phyloP scores from a whole-genome alignment of 306 rosid genomes.

The Hippophae gyantsensis region DNA sequence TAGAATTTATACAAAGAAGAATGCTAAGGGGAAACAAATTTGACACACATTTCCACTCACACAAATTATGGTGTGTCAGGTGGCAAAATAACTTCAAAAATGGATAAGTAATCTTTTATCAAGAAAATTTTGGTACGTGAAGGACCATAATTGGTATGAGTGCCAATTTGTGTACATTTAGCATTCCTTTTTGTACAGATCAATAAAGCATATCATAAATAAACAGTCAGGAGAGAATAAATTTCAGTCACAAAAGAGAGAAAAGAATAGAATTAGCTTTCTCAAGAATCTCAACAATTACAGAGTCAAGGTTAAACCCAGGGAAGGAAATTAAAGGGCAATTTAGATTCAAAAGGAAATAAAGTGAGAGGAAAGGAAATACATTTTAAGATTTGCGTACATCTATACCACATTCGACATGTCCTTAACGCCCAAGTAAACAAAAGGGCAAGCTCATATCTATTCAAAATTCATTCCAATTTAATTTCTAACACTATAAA shows the following conservation, averaged over 20 bases:
- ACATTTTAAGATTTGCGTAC: slow-evolving; percentile 21
- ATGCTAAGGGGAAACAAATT: too few species aligned
- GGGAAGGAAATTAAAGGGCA: slow-evolving; percentile 15
- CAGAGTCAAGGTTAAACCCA: slow-evolving; percentile 8
- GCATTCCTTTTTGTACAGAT: too few species aligned
- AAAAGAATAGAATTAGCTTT: slow-evolving; percentile 5
- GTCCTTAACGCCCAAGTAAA: too few species aligned
- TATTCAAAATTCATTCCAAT: slow-evolving; percentile 6
- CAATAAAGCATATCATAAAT: slow-evolving; percentile 14
- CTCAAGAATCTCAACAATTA: background rate
- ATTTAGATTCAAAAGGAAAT: too few species aligned
- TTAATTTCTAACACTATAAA: slow-evolving; percentile 7
- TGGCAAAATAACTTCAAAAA: too few species aligned
- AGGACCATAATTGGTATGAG: too few species aligned
- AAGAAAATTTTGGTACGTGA: too few species aligned
- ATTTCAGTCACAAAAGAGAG: slow-evolving; percentile 9
- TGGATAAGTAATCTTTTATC: too few species aligned
- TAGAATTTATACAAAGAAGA: too few species aligned
- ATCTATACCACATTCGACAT: slow-evolving; percentile 2
- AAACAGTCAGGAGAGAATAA: slow-evolving; percentile 6
- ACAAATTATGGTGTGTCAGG: too few species aligned
- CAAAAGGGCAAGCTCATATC: slow-evolving; percentile 17
- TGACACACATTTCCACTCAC: too few species aligned
- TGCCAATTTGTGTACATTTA: too few species aligned
- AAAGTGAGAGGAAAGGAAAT: slow-evolving; percentile 10